These are phyloP conservation scores for Colletotrichum cuscutae DNA, from an alignment of 2,329 filamentous ascomycete species.

Conservation along the genomic window DNA sequence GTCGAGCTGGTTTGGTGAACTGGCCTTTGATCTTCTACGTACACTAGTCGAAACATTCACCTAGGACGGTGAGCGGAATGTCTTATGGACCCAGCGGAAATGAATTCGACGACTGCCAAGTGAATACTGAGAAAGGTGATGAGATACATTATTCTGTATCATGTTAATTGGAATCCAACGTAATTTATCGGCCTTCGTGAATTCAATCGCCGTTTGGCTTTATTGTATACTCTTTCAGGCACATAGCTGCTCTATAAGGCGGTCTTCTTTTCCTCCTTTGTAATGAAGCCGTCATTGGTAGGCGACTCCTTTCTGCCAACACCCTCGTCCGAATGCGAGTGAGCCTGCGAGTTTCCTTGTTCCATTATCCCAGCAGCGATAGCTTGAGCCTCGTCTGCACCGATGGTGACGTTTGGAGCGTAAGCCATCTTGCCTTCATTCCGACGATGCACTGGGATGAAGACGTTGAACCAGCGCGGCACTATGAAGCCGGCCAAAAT, in stretches of 20 bases:
- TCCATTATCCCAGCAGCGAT: constrained; percentile 19
- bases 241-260: background rate
- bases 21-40: too few relatives aligned
- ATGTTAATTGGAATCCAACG: too few relatives aligned
- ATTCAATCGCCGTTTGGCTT: background rate
- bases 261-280: background rate
- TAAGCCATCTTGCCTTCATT: constrained; percentile 53
- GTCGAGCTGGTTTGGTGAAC: background rate
- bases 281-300: constrained; percentile 1
- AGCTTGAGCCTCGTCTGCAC: constrained; percentile 32
- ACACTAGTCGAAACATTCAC: too few relatives aligned
- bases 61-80: too few relatives aligned
- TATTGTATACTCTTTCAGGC: too few relatives aligned
- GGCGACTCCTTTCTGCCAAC: constrained; percentile 10
- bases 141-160: too few relatives aligned
- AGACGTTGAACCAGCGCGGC: constrained; percentile 63
- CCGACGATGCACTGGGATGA: constrained; percentile 58
- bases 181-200: too few relatives aligned
- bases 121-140: too few relatives aligned
- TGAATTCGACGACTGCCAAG: too few relatives aligned
- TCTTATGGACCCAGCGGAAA: too few relatives aligned
- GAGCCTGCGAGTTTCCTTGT: constrained; percentile 1
- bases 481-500: constrained; percentile 60
- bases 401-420: constrained; percentile 32
- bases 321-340: background rate